Evolutionary conservation across 2,329 filamentous ascomycete species (phyloP), one percentile per base, ranked within the genome.

Genomic region (Nothophaeocryptopus gaeumannii): DNA sequence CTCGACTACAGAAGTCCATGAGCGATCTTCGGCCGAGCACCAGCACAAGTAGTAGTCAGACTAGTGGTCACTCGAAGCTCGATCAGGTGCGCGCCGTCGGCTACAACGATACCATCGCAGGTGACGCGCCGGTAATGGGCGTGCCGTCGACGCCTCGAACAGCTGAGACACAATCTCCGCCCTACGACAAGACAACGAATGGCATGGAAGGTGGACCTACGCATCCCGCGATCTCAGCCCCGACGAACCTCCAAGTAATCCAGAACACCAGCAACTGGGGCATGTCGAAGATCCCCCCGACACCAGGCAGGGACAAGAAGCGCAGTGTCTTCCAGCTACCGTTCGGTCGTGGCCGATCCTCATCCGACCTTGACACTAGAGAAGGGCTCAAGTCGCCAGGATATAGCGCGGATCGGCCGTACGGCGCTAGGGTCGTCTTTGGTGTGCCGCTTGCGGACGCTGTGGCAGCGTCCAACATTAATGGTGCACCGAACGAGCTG

Each of bases 401-500:
- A 31, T 38, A 40, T 9, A 39, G 16, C 61, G 68, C 50, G 54
- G 67, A 51, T 66, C 50, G 51, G 10, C 11, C 43, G 5, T 49
- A 44, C 8, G 50, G 43, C 10, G 33, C 45, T 5, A 56, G 64
- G 43, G 62, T 86, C 49, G 88, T 89, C 3, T 99, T 99, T 67
- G 93, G 93, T 2, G 86, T 88, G 30, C 82, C 89, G 5, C 74
- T 99, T 45, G 83, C 83, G 8, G 92, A 97, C 63, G 93, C 93
- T 20, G 91, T 96, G 7, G 83, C 88, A 52, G 88, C 81, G 65
- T 91, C 88, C 60, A 78, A 83, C 10, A 91, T 90, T 0, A 71
- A 76, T 10, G 88, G 89, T 49, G 77, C 88, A 38, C 81, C 83
- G 53, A 83, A 89, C 5, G 84, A 87, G 26, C 74, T 99, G 26